Conservation (phyloP, 75 land plant genomes). For the Sequoiadendron giganteum region DNA sequence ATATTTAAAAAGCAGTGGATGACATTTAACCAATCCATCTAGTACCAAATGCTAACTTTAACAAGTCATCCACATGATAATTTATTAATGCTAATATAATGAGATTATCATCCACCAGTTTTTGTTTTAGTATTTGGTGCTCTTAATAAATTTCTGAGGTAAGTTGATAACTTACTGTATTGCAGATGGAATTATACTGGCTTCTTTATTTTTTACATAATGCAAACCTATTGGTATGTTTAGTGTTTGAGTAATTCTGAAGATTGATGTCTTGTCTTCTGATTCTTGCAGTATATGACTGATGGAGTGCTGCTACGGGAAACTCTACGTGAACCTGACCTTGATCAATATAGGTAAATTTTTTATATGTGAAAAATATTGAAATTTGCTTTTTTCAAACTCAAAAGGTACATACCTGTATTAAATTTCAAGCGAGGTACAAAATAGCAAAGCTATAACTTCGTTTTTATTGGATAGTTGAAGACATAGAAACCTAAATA, state of each 20-base stretch:
- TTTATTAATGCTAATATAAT: not conserved
- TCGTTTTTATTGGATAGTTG: not conserved
- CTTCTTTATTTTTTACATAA: not conserved
- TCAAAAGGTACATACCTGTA: not conserved
- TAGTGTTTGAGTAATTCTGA: not conserved
- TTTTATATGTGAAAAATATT: not conserved
- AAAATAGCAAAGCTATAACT: not conserved
- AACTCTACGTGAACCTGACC: conserved; percentile 94
- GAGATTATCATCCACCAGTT: not conserved
- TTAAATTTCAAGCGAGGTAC: no score
- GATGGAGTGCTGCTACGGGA: conserved; percentile 98
- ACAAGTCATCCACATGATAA: not conserved
- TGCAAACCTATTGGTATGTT: not conserved
- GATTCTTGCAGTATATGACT: conserved; percentile 87
- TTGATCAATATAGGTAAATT: conserved; percentile 87
- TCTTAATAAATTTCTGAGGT: not conserved
- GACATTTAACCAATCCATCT: not conserved
- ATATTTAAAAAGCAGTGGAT: not conserved
- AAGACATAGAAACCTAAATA: no score
- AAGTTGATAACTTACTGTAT: not conserved
- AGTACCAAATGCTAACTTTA: not conserved
- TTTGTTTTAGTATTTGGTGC: not conserved
- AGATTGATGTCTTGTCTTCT: not conserved
- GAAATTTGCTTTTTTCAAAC: not conserved
- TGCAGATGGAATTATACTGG: conserved; percentile 10